Evolutionary conservation across 257 asterid species (phyloP), one percentile per base, ranked within the genome.

Genomic region (Plantago ovata): DNA sequence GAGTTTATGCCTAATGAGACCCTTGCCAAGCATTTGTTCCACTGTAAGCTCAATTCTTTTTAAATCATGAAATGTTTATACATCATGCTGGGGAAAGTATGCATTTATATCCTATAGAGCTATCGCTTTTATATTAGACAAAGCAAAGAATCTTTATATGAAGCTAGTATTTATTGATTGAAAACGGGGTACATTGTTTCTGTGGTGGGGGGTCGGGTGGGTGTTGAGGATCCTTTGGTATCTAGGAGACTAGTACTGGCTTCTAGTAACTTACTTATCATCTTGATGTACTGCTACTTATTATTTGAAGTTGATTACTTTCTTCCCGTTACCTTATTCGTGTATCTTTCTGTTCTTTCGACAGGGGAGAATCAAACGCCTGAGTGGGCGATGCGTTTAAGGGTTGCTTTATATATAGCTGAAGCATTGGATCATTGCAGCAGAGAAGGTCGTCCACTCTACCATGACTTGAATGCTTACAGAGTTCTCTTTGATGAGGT

Each of bases 401-500:
- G 98, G 69, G 98, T 92, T 68, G 98, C 98, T 74, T 62, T 92
- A 43, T 85, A 82, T 72, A 88, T 92, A 61, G 96, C 96, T 62
- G 98, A 92, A 81, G 97, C 98, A 56, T 76, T 92, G 72, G 89
- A 92, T 75, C 85, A 84, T 74, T 92, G 98, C 79, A 84, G 84
- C 71, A 77, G 72, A 56, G 98, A 79, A 79, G 98, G 96, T 64
- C 94, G 95, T 56, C 96, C 95, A 2, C 76, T 92, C 62, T 92
- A 92, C 77, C 95, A 88, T 75, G 98, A 92, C 75, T 75, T 92
- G 86, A 92, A 92, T 76, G 98, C 98, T 24, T 92, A 92, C 62
- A 77, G 98, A 72, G 95, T 92, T 82, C 98, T 87, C 68, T 92
- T 92, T 71, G 96, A 88, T 38, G 96, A 92, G 98, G 98, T 92